phyloP scores from a whole-genome alignment of 2,329 filamentous ascomycete species.

The Verticillium dahliae region DNA sequence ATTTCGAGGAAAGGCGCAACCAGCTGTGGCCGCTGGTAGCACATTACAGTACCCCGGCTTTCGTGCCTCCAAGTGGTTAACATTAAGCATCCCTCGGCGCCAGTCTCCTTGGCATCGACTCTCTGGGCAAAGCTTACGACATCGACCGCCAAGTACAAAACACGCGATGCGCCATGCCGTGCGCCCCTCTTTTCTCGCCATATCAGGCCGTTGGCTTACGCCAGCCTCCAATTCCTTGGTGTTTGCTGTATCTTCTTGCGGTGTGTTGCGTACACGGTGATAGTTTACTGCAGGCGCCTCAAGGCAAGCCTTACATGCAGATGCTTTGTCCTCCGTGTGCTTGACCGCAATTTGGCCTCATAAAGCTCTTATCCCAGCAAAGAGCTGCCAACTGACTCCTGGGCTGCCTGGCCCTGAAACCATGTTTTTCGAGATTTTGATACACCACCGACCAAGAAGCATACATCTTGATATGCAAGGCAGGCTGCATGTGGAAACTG shows the following conservation, averaged over 20 bases:
- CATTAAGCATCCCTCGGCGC: background rate
- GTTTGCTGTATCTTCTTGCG: too few relatives aligned
- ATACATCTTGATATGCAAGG: too few relatives aligned
- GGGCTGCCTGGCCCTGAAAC: background rate
- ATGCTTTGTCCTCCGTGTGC: too few relatives aligned
- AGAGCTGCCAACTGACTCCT: background rate
- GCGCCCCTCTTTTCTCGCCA: background rate
- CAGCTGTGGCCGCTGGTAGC: too few relatives aligned
- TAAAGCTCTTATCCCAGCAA: background rate
- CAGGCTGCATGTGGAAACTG: too few relatives aligned
- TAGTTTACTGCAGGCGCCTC: too few relatives aligned
- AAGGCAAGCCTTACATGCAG: too few relatives aligned
- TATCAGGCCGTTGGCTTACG: background rate
- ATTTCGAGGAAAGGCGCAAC: too few relatives aligned
- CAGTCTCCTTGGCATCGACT: background rate
- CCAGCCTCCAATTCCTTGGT: background rate
- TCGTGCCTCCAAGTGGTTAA: too few relatives aligned
- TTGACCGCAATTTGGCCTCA: too few relatives aligned
- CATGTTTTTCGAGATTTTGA: background rate
- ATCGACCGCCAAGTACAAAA: background rate
- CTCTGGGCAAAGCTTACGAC: background rate
- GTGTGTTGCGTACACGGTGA: too few relatives aligned
- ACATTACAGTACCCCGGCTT: too few relatives aligned
- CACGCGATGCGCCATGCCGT: background rate
- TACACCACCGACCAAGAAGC: background rate